Base-by-base conservation (phyloP, 106 monocot species). In the Posidonia australis region DNA sequence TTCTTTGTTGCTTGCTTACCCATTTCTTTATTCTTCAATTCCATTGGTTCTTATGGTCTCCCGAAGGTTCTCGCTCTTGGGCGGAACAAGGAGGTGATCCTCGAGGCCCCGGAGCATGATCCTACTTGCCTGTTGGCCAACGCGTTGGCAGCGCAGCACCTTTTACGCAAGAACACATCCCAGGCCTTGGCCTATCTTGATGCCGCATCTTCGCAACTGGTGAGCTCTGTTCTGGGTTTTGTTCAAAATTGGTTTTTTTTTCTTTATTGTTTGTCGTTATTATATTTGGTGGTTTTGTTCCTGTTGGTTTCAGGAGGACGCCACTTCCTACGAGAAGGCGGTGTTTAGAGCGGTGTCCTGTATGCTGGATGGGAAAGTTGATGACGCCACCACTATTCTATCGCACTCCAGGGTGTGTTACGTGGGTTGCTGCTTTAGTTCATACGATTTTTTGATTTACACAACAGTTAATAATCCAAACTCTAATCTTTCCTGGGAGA, bases 41-140 rank as follows among this genome's bases (percentile, higher is more conserved):
- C 7, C 36, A 36, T 36, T 36, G 24, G 9, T 22, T 24, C 32
- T 0, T 17, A 13, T 27, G 20, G 11, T 5, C 6, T 21, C 42
- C 18, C 20, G 56, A 67, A 76, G 76, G 68, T 77, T 46, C 63
- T 88, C 64, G 5, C 55, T 25, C 77, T 66, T 55, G 84, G 88
- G 45, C 76, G 84, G 27, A 42, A 65, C 36, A 76, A 84, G 2
- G 44, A 55, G 25, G 76, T 79, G 72, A 78, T 81, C 52, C 65
- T 84, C 55, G 73, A 70, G 26, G 88, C 84, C 22, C 27, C 71
- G 5, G 21, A 30, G 47, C 22, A 27, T 36, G 88, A 88, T 64
- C 77, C 81, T 13, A 2, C 31, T 14, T 88, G 88, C 62, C 79
- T 70, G 13, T 77, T 88, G 51, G 88, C 84, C 10, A 77, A 81